Base-by-base conservation (phyloP, 1,284 basidiomycete species). In the Microbotryum saponariae region DNA sequence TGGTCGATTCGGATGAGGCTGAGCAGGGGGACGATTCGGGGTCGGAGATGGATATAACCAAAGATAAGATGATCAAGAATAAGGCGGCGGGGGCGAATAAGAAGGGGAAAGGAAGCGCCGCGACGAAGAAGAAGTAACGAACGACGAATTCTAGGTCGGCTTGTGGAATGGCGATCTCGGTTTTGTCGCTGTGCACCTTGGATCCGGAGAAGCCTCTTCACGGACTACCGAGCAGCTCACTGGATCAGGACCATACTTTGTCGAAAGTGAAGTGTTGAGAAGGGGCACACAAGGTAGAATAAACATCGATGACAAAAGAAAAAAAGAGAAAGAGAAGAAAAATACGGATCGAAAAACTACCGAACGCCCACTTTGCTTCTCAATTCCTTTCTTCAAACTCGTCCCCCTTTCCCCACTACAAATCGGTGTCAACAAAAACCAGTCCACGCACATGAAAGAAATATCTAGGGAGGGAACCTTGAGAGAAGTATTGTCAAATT, bases 61-160 rank as follows among this genome's bases (percentile, higher is more conserved):
- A 67, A 45, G 67, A 73, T 56, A 72, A 72, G 59, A 51, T 73
- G n/a, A 62, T 73, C 59, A 71, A 71, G 52, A 59, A 64, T 25
- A 73, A 73, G 63, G 54, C 23, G 14, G 65, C 64, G 56, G 49
- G 48, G 37, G 25, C 51, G 2, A 61, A 61, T 54, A 58, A 57
- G 9, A 18, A 10, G 20, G 54, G 31, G 0, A 56, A 50, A 4
- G 31, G 29, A 1, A 27, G 27, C 8, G 51, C 52, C 6, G 42
- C 18, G 33, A 25, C 47, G 25, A 60, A 57, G 52, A 47, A 27
- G 37, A 50, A 29, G 44, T 42, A 10, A 42, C 1, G 6, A 42
- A 18, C 12, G 37, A 18, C 37, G 14, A 42, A 42, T 42, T 12
- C 4, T 42, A 42, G 16, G 12, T 42, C 37, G 12, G 12, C 37